Evolutionary conservation across 768 basidiomycete genomes (phyloP), one percentile per base, ranked within the genome.

Genomic region (Aureoboletus auriporus): DNA sequence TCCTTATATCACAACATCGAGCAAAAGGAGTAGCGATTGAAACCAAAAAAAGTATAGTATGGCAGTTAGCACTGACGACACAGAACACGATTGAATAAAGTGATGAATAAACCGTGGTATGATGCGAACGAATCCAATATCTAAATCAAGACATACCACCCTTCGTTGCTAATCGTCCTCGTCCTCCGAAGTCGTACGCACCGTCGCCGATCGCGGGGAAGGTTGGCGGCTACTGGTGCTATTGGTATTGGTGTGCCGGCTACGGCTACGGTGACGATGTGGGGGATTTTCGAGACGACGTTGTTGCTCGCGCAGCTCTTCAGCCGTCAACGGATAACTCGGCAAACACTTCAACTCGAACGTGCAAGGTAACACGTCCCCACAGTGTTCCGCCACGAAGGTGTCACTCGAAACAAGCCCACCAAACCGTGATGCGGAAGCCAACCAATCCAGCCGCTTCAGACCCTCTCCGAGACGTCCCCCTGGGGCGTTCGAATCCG

Each of bases 401-500:
- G 60, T 45, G 9, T 79, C 75, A 57, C 80, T 76, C 14, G 59
- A 20, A 46, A 65, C 56, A 26, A 89, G 63, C 8, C 89, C 89
- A 2, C 81, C 86, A 54, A 79, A 90, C 66, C 78, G 74, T 29
- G 79, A 79, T 44, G 77, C 62, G 41, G 69, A 63, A 7, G 79
- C 72, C 29, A 91, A 70, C 70, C 78, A 89, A 59, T 91, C 89
- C 45, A 86, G 67, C 45, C 82, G 69, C 53, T 79, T 77, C 63
- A 90, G 71, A 8, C 81, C 81, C 41, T 76, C 72, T 8, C 79
- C 80, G 4, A 90, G 73, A 36, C 67, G 66, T 0, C 86, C 89
- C 0, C 89, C 89, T 1, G 89, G 87, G 2, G 82, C 86, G 41
- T 78, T 79, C 23, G 68, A 68, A 28, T 74, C 74, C 8, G 79